Evolutionary conservation across 1,139 yeast genomes (phyloP).

Genomic region (Saccharomyces hybrid): DNA sequence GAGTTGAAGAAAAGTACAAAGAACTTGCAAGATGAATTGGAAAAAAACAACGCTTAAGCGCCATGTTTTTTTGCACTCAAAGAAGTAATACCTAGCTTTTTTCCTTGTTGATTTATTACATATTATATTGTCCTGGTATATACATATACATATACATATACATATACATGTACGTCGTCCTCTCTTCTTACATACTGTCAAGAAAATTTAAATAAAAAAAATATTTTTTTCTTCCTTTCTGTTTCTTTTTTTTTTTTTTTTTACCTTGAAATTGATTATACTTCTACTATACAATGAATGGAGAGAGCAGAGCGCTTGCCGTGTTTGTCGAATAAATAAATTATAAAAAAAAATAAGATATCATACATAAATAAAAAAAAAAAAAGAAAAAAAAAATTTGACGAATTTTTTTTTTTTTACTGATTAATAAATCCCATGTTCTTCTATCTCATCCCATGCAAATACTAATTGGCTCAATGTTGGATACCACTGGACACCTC

Average conservation of each 20-base stretch:
- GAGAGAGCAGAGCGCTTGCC: neutral
- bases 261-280: no score
- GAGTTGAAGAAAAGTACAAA: conserved; percentile 21
- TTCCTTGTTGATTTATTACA: neutral
- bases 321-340: neutral
- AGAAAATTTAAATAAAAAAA: no score
- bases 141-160: neutral
- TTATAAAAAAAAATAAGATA: neutral
- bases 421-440: neutral
- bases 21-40: conserved; percentile 28
- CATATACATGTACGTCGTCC: neutral
- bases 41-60: conserved; percentile 20
- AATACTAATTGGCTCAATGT: conserved; percentile 4
- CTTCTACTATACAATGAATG: no score
- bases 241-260: neutral
- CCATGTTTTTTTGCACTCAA: neutral
- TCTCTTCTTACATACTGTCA: no score
- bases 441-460: neutral
- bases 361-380: neutral
- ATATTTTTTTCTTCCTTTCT: neutral
- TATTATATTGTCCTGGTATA: neutral
- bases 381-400: neutral
- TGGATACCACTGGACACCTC: conserved; percentile 64
- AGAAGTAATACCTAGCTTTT: neutral
- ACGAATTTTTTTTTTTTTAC: neutral